These are phyloP conservation scores for Smithsoniella earleae DNA, from an alignment of 163 green algal genomes.

Conservation along the genomic window DNA sequence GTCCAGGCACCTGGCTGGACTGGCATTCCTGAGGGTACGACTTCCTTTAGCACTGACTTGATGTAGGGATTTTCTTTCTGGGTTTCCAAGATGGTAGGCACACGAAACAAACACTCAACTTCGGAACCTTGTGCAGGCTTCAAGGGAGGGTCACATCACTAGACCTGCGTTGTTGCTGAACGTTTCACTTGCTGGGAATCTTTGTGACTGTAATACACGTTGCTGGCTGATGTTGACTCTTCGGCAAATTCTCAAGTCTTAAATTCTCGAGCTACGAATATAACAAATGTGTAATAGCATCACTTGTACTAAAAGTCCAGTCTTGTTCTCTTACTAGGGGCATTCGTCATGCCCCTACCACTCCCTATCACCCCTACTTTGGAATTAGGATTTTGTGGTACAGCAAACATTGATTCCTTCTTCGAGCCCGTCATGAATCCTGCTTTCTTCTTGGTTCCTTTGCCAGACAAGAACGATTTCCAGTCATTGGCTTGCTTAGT, in stretches of 20 bases:
- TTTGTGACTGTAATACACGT: too few relatives aligned
- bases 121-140: conserved; percentile 23
- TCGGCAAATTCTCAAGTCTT: too few relatives aligned
- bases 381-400: conserved; percentile 23
- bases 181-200: too few relatives aligned
- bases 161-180: too few relatives aligned
- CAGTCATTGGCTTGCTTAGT: conserved; percentile 26
- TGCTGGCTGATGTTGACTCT: too few relatives aligned
- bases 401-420: conserved; percentile 38
- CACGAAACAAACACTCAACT: too few relatives aligned
- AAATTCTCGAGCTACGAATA: too few relatives aligned
- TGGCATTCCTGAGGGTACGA: background rate
- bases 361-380: conserved; percentile 36
- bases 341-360: conserved; percentile 35
- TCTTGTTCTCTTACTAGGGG: background rate
- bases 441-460: conserved; percentile 38
- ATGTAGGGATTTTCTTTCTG: background rate
- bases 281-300: too few relatives aligned
- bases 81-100: too few relatives aligned
- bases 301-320: conserved; percentile 28
- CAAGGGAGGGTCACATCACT: conserved; percentile 20
- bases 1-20: conserved; percentile 23
- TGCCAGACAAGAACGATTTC: conserved; percentile 16
- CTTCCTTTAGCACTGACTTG: background rate
- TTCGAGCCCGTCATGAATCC: conserved; percentile 36